A percentile compares a stretch with the other conserved stretches of the same genome.
Conservation (phyloP, 108 stramenopile genomes). For the Chaetoceros muelleri region DNA sequence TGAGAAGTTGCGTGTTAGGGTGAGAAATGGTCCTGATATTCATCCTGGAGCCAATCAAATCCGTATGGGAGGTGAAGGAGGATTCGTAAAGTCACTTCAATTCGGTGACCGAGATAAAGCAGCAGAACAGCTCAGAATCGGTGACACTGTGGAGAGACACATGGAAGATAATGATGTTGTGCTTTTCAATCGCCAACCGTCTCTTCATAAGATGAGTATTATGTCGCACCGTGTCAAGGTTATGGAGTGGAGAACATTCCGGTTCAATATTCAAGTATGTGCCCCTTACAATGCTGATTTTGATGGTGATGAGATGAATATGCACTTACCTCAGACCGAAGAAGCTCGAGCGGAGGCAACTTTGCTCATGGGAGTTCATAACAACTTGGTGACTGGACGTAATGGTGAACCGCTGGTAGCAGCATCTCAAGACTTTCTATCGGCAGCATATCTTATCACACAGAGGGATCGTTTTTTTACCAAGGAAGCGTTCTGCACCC, state of each 20-base stretch:
- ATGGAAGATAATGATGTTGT: constrained; percentile 97
- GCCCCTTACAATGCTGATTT: constrained; percentile 99
- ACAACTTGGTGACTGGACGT: constrained; percentile 92
- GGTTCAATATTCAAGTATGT: constrained; percentile 99
- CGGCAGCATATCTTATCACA: constrained; percentile 89
- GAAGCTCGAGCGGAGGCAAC: constrained; percentile 97
- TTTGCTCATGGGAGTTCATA: constrained; percentile 88
- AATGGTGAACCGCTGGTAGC: constrained; percentile 98
- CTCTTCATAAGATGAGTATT: constrained; percentile 95
- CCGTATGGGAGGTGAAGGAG: constrained; percentile 47
- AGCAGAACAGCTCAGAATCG: constrained; percentile 73
- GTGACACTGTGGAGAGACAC: constrained; percentile 97
- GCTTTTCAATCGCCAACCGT: constrained; percentile 99
- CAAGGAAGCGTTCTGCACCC: constrained; percentile 72
- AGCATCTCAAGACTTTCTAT: constrained; percentile 94
- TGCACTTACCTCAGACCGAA: constrained; percentile 98
- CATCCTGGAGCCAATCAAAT: constrained; percentile 98
- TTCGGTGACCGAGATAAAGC: constrained; percentile 82
- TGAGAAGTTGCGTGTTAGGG: constrained; percentile 73
- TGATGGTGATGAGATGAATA: constrained; percentile 96
- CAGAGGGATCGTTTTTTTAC: constrained; percentile 92
- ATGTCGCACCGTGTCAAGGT: constrained; percentile 96
- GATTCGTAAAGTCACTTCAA: constrained; percentile 77
- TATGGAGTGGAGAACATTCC: constrained; percentile 91
- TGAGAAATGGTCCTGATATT: constrained; percentile 85